Evolutionary conservation across 805 yeast genomes (phyloP).

Genomic region (Nakazawaea wickerhamii): DNA sequence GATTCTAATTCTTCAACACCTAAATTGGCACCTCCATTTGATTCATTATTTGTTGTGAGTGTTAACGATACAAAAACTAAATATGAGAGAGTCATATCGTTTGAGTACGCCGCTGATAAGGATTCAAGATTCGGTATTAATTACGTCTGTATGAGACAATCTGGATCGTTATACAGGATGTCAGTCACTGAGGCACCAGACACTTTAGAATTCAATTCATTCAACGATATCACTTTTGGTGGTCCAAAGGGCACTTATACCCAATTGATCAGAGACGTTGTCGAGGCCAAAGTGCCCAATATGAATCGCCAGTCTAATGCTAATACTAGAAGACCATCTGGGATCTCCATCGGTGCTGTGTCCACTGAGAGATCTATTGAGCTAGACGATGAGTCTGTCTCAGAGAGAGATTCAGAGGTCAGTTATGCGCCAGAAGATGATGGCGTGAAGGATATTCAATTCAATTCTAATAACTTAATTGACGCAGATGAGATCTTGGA

Average conservation of each 20-base stretch:
- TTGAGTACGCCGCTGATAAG: slow-evolving; percentile 68
- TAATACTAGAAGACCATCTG: slow-evolving; percentile 4
- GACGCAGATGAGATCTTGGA: slow-evolving; percentile 35
- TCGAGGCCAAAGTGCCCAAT: slow-evolving; percentile 13
- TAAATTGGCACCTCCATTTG: slow-evolving; percentile 30
- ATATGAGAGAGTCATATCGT: slow-evolving; percentile 76
- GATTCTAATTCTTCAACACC: slow-evolving; percentile 8
- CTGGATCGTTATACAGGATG: slow-evolving; percentile 84
- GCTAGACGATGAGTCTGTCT: slow-evolving; percentile 7
- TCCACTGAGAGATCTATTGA: slow-evolving; percentile 1
- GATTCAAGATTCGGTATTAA: slow-evolving; percentile 49
- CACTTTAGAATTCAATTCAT: slow-evolving; percentile 58
- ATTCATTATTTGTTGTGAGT: slow-evolving; percentile 65
- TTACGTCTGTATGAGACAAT: slow-evolving; percentile 82
- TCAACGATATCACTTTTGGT: slow-evolving; percentile 56
- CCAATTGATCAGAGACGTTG: slow-evolving; percentile 31
- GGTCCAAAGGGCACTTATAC: slow-evolving; percentile 54
- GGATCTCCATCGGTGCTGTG: not conserved
- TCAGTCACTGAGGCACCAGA: slow-evolving; percentile 63
- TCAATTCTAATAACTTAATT: slow-evolving; percentile 12
- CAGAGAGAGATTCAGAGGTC: slow-evolving; percentile 1
- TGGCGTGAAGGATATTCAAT: slow-evolving; percentile 21
- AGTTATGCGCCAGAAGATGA: slow-evolving; percentile 19
- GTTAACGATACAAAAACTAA: slow-evolving; percentile 74
- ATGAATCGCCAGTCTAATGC: not conserved